A percentile compares a stretch with the other conserved stretches of the same genome.
phyloP scores from a whole-genome alignment of 169 alveolate genomes.

The Pseudocohnilembus persalinus region DNA sequence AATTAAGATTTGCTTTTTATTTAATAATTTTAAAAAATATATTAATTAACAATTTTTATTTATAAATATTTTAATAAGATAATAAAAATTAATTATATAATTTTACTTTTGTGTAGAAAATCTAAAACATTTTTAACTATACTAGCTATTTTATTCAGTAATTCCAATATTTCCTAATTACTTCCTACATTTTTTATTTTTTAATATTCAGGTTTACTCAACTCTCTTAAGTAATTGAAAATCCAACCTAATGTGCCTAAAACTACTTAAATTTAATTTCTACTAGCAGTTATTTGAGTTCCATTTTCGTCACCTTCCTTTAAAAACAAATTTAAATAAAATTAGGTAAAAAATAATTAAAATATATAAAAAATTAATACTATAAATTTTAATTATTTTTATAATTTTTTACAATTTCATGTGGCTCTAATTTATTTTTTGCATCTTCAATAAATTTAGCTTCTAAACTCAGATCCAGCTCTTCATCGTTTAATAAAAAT shows the following conservation, averaged over 20 bases:
- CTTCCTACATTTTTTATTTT: neutral
- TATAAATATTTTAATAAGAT: too few relatives aligned
- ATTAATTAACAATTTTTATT: too few relatives aligned
- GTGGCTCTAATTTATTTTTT: neutral
- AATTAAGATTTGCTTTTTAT: neutral
- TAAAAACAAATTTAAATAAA: too few relatives aligned
- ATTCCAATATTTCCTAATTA: neutral
- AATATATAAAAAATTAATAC: too few relatives aligned
- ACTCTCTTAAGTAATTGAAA: neutral
- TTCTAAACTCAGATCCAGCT: neutral
- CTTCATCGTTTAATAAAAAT: neutral
- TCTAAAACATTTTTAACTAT: neutral
- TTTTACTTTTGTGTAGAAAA: neutral
- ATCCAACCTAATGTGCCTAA: neutral
- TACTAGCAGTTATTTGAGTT: neutral
- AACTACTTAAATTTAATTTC: neutral
- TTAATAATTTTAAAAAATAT: too few relatives aligned
- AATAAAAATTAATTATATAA: too few relatives aligned
- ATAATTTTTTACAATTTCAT: too few relatives aligned
- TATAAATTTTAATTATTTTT: too few relatives aligned
- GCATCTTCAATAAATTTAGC: neutral
- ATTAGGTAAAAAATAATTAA: too few relatives aligned
- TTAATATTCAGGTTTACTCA: neutral
- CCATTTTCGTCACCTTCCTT: neutral
- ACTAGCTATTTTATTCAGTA: neutral